Evolutionary conservation across 768 basidiomycete species (phyloP), one percentile per base, ranked within the genome.

Genomic region (Pisolithus microcarpus): DNA sequence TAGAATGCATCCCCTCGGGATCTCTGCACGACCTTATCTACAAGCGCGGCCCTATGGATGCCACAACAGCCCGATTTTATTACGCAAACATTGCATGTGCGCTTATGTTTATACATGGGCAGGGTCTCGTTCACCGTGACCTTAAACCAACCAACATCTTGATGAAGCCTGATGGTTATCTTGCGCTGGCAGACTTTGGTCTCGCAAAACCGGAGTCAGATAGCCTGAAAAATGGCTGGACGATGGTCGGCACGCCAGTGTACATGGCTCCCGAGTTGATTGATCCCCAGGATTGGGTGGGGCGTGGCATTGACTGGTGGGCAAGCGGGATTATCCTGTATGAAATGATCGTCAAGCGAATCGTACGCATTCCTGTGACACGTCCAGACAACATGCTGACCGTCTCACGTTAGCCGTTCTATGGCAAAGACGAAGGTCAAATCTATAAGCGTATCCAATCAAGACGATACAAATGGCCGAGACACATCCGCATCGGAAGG

Each of bases 61-160:
- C 67, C 7, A 43, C 61, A 2, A 60, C 56, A 0, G 65, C 70
- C 7, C 66, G 68, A 6, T 84, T 84, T 63, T 83, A 80, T 64
- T 76, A 74, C 55, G 66, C 74, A 23, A 82, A 82, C 55, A 73
- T 82, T 38, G 70, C 72, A 10, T 71, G 72, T 39, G 81, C 69
- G 11, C 58, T 83, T 26, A 65, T 71, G 11, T 78, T 76, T 57
- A 59, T 84, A 1, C 73, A 77, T 48, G 50, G 52, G 0, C 61
- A 71, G 8, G 68, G 65, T n/a, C 65, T 81, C 45, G 68, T 73
- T 7, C 79, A 82, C 51, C 71, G 78, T 18, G 80, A 83, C 57
- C 49, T 84, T 18, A 82, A 82, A 57, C 79, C 81, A 2, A 74
- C 73, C 18, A 82, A 82, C 46, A 72, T 84, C 44, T 70, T 83